Base-by-base conservation (phyloP, 106 monocot species). In the Dioscorea alata region DNA sequence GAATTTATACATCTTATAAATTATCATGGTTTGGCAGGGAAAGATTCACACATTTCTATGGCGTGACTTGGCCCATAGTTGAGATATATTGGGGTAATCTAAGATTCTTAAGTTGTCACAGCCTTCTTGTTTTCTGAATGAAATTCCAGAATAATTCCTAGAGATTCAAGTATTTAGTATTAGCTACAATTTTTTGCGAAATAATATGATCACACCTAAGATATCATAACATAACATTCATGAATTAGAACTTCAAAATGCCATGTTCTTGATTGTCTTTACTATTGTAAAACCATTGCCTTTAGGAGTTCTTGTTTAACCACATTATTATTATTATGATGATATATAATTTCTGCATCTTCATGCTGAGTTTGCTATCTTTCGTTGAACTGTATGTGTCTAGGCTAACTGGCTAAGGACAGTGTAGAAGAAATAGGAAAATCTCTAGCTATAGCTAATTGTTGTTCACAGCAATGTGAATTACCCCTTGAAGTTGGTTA, bases 101-200 rank as follows among this genome's bases (percentile, higher is more conserved):
- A 10, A 42, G 42, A 8, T 42, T 15, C 70, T 77, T 20, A 65
- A 95, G 95, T 71, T 96, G 71, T 73, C 88, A 64, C 84, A 86
- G 63, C 95, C 95, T 63, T 91, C 95, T 62, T 81, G 91, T 48
- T 96, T 96, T 82, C 75, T 96, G 23, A 88, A 78, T 54, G 95
- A 96, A 83, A 85, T 96, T 12, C 88, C 91, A 28, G 33, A 35
- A n/a, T 88, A 91, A 56, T 86, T 96, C 33, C 59, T 86, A 66
- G 88, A 90, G 54, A 61, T 80, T 24, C 80, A 85, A 85, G 94
- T 94, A 48, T 49, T 58, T 35, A 54, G 4, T 18, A 32, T n/a
- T 64, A 8, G 54, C 54, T 19, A 15, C 0, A 54, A 8, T 13
- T 54, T 54, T 48, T 51, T 70, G 42, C 2, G 1, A 42, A 42